Conservation (phyloP, 805 yeast genomes). For the Ogataea zsoltii region DNA sequence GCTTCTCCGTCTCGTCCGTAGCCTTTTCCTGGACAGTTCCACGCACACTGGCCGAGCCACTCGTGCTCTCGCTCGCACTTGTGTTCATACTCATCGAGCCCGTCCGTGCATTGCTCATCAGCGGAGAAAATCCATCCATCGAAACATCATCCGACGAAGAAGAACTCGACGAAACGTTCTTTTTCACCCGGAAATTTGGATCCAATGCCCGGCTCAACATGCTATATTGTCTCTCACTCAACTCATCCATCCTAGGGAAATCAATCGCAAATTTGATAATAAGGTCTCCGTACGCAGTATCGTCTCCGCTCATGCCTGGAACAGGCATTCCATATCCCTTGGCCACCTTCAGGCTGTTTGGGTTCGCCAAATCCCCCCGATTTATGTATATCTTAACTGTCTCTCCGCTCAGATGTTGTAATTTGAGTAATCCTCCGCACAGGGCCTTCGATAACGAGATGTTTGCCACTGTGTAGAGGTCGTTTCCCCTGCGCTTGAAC, state of each 20-base stretch:
- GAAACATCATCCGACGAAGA: slow-evolving; percentile 15
- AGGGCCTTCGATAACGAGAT: slow-evolving; percentile 25
- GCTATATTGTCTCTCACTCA: slow-evolving; percentile 38
- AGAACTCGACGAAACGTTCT: slow-evolving; percentile 10
- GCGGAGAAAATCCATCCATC: slow-evolving; percentile 16
- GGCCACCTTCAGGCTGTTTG: slow-evolving; percentile 40
- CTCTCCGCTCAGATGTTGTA: slow-evolving; percentile 40
- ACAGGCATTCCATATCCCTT: slow-evolving; percentile 67
- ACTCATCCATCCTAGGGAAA: slow-evolving; percentile 51
- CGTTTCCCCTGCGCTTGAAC: slow-evolving; percentile 38
- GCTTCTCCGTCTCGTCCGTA: neutral
- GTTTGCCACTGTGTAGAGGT: slow-evolving; percentile 22
- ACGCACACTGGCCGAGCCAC: slow-evolving; percentile 9
- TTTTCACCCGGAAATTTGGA: slow-evolving; percentile 7
- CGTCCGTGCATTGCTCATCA: slow-evolving; percentile 2
- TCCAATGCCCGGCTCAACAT: slow-evolving; percentile 21
- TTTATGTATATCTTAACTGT: slow-evolving; percentile 40
- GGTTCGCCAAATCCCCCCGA: slow-evolving; percentile 54
- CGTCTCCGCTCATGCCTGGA: neutral
- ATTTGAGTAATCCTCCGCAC: slow-evolving; percentile 29
- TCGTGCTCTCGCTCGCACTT: slow-evolving; percentile 1
- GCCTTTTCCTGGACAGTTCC: slow-evolving; percentile 1
- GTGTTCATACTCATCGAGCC: slow-evolving; percentile 1
- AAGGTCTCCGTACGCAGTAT: slow-evolving; percentile 47
- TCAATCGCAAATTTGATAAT: slow-evolving; percentile 57